These are phyloP conservation scores for Scleromitrula shiraiana DNA, from an alignment of 2,329 filamentous ascomycete species.

Conservation along the genomic window DNA sequence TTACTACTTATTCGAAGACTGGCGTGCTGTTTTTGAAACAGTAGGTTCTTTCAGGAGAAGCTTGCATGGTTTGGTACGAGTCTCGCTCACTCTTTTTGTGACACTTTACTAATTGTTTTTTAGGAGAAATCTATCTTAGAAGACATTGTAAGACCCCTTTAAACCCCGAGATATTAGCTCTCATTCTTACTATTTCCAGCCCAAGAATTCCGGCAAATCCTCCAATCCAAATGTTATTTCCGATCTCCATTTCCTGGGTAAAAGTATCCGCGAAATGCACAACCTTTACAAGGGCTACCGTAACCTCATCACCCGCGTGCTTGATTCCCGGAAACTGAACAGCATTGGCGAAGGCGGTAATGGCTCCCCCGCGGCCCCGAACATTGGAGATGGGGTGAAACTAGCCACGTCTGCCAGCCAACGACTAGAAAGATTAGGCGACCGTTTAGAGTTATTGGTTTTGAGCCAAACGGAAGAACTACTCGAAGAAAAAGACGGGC, in stretches of 20 bases:
- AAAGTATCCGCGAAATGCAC: constrained; percentile 51
- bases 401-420: constrained; percentile 41
- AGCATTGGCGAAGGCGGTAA: constrained; percentile 33
- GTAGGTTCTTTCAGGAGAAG: constrained; percentile 39
- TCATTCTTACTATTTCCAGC: constrained; percentile 18
- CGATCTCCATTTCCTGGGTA: constrained; percentile 50
- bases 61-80: constrained; percentile 41
- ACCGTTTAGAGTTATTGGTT: constrained; percentile 52
- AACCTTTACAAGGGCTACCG: constrained; percentile 54
- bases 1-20: constrained; percentile 62
- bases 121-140: constrained; percentile 22
- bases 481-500: constrained; percentile 60
- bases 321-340: constrained; percentile 27
- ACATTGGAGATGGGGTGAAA: constrained; percentile 20
- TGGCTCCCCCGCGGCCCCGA: not conserved
- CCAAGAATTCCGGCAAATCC: constrained; percentile 31
- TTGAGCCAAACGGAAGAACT: constrained; percentile 54
- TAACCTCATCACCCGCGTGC: constrained; percentile 50
- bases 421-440: constrained; percentile 50
- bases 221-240: constrained; percentile 46
- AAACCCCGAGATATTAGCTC: not conserved
- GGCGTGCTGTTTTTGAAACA: constrained; percentile 49
- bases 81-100: not conserved
- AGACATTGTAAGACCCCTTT: constrained; percentile 20
- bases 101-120: not conserved